These are phyloP conservation scores for Ophiostoma himal-ulmi DNA, from an alignment of 2,329 filamentous ascomycete species.

Conservation along the genomic window DNA sequence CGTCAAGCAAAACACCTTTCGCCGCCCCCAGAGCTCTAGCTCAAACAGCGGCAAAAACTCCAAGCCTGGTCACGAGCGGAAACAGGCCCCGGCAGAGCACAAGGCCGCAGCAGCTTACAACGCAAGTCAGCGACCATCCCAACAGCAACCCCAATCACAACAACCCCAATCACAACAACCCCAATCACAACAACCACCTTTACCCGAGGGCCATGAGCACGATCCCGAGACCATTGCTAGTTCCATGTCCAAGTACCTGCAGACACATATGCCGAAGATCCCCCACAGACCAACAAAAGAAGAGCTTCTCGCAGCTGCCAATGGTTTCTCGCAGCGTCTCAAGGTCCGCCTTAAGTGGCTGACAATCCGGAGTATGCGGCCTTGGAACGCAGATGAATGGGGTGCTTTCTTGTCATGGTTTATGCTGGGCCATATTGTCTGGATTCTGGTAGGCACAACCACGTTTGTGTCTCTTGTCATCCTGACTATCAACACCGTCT, in stretches of 20 bases:
- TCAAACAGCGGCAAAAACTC: not conserved
- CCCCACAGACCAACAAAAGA: conserved; percentile 90
- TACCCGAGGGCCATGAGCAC: conserved; percentile 23
- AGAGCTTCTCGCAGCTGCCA: conserved; percentile 84
- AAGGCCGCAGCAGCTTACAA: conserved; percentile 17
- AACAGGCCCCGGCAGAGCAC: not conserved
- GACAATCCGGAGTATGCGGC: conserved; percentile 85
- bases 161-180: not conserved
- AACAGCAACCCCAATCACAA: not conserved
- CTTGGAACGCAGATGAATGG: conserved; percentile 95
- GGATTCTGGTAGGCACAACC: conserved; percentile 94
- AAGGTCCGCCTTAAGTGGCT: conserved; percentile 97
- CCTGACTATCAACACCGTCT: conserved; percentile 87
- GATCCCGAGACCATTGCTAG: conserved; percentile 43
- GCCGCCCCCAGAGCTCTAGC: not conserved
- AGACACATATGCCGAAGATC: conserved; percentile 57
- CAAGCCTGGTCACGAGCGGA: not conserved
- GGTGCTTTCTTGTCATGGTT: conserved; percentile 95
- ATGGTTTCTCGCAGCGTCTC: conserved; percentile 83
- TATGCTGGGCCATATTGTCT: conserved; percentile 83
- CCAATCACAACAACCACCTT: not conserved
- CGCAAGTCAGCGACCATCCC: conserved; percentile 16
- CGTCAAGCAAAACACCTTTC: not conserved
- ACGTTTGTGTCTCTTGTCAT: conserved; percentile 94
- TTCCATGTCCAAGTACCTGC: conserved; percentile 55